A percentile compares a stretch with the other conserved stretches of the same genome.
phyloP scores from a whole-genome alignment of 495 filamentous ascomycete species.

The Aspergillus coremiiformis region DNA sequence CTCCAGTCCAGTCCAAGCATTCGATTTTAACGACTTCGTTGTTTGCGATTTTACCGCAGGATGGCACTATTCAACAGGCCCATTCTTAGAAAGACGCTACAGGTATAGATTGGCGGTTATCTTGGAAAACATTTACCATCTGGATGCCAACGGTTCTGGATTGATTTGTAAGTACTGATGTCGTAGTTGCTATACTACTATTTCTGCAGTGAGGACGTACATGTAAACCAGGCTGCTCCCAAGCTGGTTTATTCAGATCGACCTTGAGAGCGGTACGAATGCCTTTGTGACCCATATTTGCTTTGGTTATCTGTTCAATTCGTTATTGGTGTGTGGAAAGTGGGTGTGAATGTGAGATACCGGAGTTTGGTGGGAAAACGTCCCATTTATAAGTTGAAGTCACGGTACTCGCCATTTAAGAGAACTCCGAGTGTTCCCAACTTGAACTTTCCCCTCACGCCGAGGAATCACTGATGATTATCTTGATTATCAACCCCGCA shows the following conservation, averaged over 20 bases:
- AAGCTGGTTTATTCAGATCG: slow-evolving; percentile 67
- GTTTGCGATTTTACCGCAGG: slow-evolving; percentile 66
- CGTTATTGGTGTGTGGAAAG: not conserved
- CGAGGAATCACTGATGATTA: no score
- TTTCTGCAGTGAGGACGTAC: slow-evolving; percentile 40
- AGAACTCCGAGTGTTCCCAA: not conserved
- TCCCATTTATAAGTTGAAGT: no score
- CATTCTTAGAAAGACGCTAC: not conserved
- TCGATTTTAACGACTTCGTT: slow-evolving; percentile 92
- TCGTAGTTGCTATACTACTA: slow-evolving; percentile 2
- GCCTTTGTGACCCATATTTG: slow-evolving; percentile 46
- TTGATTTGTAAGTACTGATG: not conserved
- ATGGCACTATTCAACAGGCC: slow-evolving; percentile 51
- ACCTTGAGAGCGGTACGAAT: slow-evolving; percentile 74
- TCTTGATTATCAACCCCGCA: not conserved
- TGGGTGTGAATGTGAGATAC: not conserved
- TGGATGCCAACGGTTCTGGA: slow-evolving; percentile 88
- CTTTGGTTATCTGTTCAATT: not conserved
- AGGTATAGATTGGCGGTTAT: not conserved
- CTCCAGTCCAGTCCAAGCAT: slow-evolving; percentile 84
- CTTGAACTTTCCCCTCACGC: not conserved
- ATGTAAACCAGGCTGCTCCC: slow-evolving; percentile 67
- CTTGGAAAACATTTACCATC: slow-evolving; percentile 51
- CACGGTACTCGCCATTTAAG: not conserved
- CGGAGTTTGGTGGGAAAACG: no score